These are phyloP conservation scores for Aspergillus sp. DNA, from an alignment of 2,329 filamentous ascomycete genomes.

Conservation along the genomic window DNA sequence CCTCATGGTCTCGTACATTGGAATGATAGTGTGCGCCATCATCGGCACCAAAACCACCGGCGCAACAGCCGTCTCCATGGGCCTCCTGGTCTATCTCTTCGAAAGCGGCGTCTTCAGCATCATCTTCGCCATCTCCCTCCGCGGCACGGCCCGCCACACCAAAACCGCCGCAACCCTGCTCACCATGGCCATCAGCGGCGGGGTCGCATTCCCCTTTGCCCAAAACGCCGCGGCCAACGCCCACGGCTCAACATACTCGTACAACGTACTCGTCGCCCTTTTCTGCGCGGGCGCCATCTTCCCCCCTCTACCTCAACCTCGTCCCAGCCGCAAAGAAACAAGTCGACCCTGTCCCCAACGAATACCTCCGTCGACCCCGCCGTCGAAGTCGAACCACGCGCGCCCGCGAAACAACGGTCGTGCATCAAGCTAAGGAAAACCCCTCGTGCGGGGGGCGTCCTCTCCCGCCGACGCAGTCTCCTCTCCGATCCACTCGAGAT, in stretches of 20 bases:
- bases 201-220: conserved; percentile 52
- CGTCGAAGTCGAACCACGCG: too few species aligned
- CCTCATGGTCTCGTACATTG: conserved; percentile 50
- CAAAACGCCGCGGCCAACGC: conserved; percentile 42
- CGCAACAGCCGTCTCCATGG: conserved; percentile 41
- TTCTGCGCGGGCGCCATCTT: conserved; percentile 50
- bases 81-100: conserved; percentile 54
- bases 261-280: conserved; percentile 49
- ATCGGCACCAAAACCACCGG: conserved; percentile 49
- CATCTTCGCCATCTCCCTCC: conserved; percentile 54
- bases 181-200: conserved; percentile 51
- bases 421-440: too few species aligned
- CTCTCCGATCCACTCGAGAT: too few species aligned
- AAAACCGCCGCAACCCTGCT: conserved; percentile 53
- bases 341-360: conserved; percentile 45
- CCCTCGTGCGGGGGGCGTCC: too few species aligned
- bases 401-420: too few species aligned
- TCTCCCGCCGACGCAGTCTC: too few species aligned
- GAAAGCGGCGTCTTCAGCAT: conserved; percentile 58
- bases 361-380: conserved; percentile 24
- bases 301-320: conserved; percentile 51
- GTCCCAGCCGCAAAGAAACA: conserved; percentile 45
- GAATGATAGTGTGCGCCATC: conserved; percentile 48
- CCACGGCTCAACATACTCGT: conserved; percentile 43
- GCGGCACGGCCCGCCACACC: conserved; percentile 54